phyloP scores from a whole-genome alignment of 345 rosid species.

The Durio zibethinus region DNA sequence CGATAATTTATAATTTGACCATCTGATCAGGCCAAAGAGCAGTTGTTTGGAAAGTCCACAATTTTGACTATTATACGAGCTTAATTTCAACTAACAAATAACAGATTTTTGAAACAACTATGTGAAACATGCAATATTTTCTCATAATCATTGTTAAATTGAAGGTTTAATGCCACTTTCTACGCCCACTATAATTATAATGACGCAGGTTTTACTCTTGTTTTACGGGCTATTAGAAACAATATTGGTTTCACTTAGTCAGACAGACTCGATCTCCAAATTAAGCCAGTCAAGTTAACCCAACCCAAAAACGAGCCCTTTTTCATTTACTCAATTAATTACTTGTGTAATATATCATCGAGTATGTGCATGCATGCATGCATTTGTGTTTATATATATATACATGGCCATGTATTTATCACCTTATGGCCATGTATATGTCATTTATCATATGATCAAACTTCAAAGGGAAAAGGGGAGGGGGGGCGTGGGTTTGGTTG shows the following conservation, averaged over 20 bases:
- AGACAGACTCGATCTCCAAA: too few relatives aligned
- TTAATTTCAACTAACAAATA: neutral
- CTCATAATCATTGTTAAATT: neutral
- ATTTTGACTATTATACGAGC: neutral
- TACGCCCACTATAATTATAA: neutral
- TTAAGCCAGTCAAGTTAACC: too few relatives aligned
- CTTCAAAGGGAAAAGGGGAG: neutral
- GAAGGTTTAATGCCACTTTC: neutral
- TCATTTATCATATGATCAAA: neutral
- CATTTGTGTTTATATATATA: neutral
- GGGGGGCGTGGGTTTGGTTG: conserved; percentile 2
- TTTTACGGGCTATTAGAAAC: neutral
- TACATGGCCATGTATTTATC: neutral
- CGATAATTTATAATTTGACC: neutral
- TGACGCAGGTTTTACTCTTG: neutral
- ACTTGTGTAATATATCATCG: too few relatives aligned
- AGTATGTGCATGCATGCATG: neutral
- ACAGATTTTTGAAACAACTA: neutral
- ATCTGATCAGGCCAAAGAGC: neutral
- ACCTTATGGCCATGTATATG: neutral
- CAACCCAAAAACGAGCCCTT: too few relatives aligned
- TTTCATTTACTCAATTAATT: too few relatives aligned
- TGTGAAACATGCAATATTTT: neutral
- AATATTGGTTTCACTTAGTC: neutral
- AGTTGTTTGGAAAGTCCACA: neutral